Base-by-base conservation (phyloP, 2,329 filamentous ascomycete genomes). In the Colletotrichum salicis region DNA sequence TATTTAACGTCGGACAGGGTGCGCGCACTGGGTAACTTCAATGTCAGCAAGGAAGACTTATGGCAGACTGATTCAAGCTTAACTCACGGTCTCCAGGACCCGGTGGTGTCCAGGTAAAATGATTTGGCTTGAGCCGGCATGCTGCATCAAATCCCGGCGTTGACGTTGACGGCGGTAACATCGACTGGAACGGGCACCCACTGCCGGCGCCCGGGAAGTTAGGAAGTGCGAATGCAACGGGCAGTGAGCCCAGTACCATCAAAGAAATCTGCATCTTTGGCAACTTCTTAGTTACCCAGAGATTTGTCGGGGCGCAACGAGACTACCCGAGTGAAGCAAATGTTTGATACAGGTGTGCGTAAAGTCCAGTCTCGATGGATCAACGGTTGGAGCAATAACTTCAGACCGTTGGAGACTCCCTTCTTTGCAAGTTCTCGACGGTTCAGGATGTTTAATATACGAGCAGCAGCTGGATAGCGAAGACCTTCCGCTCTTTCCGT, bases 1-100 rank as follows among this genome's bases (percentile, higher is more conserved):
- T 82, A 74, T 88, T 88, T 54, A 88, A 77, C 81, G 86, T 85
- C 0, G 86, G 86, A 68, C 86, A 88, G n/a, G 86, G 85, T 1
- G 81, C 79, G 22, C 82, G 79, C 24, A 81, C 80, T 83, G 35
- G 1, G n/a, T 13, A 11, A 1, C 6, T 2, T 29, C 27, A 29
- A 29, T 4, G 19, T 41, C 19, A 67, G 48, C 11, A 15, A 45
- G 7, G 15, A 24, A 22, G 3, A 8, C 12, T 22, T n/a, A 24
- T 11, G 1, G 15, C 41, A 48, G 6, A 5, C 2, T 1, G 3
- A 5, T n/a, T 19, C 7, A n/a, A 11, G 33, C 2, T 5, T 5
- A n/a, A 29, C 35, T 24, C 24, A 61, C 63, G 13, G n/a, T 67
- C 55, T 19, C 29, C 63, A 13, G 63, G 33, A 15, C 35, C 22